A percentile compares a stretch with the other conserved stretches of the same genome.
Evolutionary conservation across 371 early-diverging fungal species (phyloP).

Genomic region (Synchytrium microbalum): DNA sequence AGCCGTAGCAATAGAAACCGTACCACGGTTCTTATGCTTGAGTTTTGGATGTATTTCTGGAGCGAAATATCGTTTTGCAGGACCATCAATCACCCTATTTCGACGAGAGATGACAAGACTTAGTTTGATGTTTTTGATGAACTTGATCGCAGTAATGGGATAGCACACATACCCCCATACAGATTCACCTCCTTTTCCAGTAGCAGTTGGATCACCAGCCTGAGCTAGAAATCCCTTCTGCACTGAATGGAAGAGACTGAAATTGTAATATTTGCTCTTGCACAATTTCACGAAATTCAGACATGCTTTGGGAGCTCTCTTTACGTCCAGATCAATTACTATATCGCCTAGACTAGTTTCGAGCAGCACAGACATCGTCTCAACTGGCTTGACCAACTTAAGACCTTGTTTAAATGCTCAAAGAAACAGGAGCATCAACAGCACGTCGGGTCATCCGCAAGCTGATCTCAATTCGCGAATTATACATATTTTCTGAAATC

Average conservation of each 20-base stretch:
- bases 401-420: no score
- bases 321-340: slow-evolving; percentile 81
- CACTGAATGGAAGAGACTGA: slow-evolving; percentile 74
- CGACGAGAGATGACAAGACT: background rate
- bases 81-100: slow-evolving; percentile 27
- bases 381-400: no score
- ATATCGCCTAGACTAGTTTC: slow-evolving; percentile 92
- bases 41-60: slow-evolving; percentile 79
- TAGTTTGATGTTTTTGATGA: background rate
- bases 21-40: slow-evolving; percentile 73
- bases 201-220: slow-evolving; percentile 79
- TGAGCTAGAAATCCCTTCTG: slow-evolving; percentile 84
- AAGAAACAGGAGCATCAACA: no score
- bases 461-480: no score
- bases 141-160: background rate
- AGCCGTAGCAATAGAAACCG: slow-evolving; percentile 38
- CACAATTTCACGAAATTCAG: slow-evolving; percentile 91
- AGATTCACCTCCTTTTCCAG: slow-evolving; percentile 73
- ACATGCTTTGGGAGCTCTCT: slow-evolving; percentile 66
- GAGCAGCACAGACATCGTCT: slow-evolving; percentile 54
- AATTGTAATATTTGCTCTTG: slow-evolving; percentile 92
- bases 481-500: no score
- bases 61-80: slow-evolving; percentile 50
- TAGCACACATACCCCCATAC: slow-evolving; percentile 38
- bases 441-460: no score